A percentile compares a stretch with the other conserved stretches of the same genome.
Evolutionary conservation across 2,329 filamentous ascomycete genomes (phyloP).

Genomic region (Beauveria sp.): DNA sequence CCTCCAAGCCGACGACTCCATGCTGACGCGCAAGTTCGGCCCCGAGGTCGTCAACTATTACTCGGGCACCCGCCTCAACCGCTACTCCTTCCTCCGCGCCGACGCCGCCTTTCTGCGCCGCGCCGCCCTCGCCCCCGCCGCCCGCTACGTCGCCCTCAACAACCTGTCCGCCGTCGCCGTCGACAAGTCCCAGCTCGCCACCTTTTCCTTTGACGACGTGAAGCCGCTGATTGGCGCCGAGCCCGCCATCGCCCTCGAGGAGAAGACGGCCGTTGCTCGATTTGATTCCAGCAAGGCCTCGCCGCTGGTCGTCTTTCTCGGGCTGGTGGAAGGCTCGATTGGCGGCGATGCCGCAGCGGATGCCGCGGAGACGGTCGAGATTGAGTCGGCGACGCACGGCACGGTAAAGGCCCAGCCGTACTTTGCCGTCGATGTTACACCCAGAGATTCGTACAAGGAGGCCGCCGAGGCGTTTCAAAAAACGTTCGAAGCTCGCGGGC

Average conservation of each 20-base stretch:
- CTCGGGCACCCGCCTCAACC: slow-evolving; percentile 68
- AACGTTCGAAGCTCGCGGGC: slow-evolving; percentile 43
- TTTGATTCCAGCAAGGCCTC: slow-evolving; percentile 64
- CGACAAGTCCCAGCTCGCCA: slow-evolving; percentile 52
- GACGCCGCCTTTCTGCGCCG: slow-evolving; percentile 63
- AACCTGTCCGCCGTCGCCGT: slow-evolving; percentile 65
- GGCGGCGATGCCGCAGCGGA: slow-evolving; percentile 34
- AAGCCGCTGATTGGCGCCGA: slow-evolving; percentile 61
- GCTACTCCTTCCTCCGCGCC: slow-evolving; percentile 67
- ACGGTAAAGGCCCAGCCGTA: slow-evolving; percentile 73
- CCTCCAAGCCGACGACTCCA: slow-evolving; percentile 46
- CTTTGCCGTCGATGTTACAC: slow-evolving; percentile 86
- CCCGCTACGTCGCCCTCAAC: slow-evolving; percentile 72
- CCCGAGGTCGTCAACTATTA: slow-evolving; percentile 80
- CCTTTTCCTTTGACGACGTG: slow-evolving; percentile 62
- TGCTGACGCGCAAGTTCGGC: slow-evolving; percentile 71
- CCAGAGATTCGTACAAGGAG: slow-evolving; percentile 54
- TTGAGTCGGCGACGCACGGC: slow-evolving; percentile 40
- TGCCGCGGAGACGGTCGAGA: slow-evolving; percentile 19
- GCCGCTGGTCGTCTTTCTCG: slow-evolving; percentile 76
- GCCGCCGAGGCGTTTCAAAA: slow-evolving; percentile 45
- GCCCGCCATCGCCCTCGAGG: slow-evolving; percentile 58
- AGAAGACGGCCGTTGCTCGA: slow-evolving; percentile 63
- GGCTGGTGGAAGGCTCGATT: slow-evolving; percentile 58
- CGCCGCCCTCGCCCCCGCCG: slow-evolving; percentile 57